These are phyloP conservation scores for Arctium minus DNA, from an alignment of 129 eudicot genomes.

Conservation along the genomic window DNA sequence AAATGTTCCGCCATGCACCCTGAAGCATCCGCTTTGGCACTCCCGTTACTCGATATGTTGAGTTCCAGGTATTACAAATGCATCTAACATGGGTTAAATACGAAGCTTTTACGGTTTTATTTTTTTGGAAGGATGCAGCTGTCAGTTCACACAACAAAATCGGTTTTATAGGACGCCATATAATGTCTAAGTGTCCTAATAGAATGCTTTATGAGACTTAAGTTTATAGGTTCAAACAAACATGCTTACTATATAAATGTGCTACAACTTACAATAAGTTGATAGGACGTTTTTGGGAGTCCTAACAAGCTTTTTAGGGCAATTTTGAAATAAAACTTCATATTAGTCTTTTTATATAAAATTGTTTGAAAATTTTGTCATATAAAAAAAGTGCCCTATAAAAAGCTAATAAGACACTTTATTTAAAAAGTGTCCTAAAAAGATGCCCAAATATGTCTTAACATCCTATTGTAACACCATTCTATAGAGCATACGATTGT, in stretches of 20 bases:
- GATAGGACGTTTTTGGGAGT: not conserved
- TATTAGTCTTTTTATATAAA: not conserved
- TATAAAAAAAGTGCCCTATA: too few species aligned
- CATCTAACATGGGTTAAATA: not conserved
- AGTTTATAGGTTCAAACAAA: too few species aligned
- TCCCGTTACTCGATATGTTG: conserved; percentile 81
- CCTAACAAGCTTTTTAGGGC: not conserved
- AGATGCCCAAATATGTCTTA: too few species aligned
- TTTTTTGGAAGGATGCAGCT: not conserved
- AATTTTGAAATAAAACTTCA: not conserved
- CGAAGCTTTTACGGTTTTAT: not conserved
- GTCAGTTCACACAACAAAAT: not conserved
- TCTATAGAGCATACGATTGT: not conserved
- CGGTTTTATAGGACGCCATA: not conserved
- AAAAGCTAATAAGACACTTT: not conserved
- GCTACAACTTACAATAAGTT: not conserved
- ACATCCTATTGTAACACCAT: not conserved
- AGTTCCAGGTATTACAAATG: conserved; percentile 67
- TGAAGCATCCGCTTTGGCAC: conserved; percentile 83
- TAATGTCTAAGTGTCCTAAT: not conserved
- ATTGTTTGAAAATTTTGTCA: not conserved
- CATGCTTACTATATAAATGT: not conserved
- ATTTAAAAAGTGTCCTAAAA: not conserved
- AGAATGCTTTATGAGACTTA: not conserved
- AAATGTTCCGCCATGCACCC: conserved; percentile 95